Percentiles rank a stretch among this genome's conserved stretches.
Evolutionary conservation across 345 rosid species (phyloP).

Genomic region (Lepidium sativum): DNA sequence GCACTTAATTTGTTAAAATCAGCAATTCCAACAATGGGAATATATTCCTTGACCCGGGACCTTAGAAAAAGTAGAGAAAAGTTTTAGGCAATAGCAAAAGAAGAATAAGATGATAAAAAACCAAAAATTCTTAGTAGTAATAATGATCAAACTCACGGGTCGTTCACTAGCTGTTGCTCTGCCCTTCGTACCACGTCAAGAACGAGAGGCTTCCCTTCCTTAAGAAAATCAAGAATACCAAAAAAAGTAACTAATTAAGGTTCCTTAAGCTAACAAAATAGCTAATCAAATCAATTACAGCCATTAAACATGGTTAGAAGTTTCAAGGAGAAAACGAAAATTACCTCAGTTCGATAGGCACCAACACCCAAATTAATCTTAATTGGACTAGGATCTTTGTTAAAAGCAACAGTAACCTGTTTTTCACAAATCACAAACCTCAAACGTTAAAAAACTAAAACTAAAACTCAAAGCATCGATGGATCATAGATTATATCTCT

Average conservation of each 20-base stretch:
- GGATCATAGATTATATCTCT: background rate
- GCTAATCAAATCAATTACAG: background rate
- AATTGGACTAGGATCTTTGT: conserved; percentile 79
- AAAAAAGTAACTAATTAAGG: background rate
- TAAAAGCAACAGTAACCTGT: conserved; percentile 90
- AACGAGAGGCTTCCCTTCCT: conserved; percentile 96
- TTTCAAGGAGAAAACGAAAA: background rate
- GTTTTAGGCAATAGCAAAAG: background rate
- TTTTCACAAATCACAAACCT: background rate
- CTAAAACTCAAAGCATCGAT: background rate
- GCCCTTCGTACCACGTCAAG: conserved; percentile 72
- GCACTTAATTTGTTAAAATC: conserved; percentile 91
- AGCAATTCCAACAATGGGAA: conserved; percentile 81
- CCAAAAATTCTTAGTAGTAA: background rate
- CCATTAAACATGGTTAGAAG: background rate
- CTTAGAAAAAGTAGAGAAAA: conserved; percentile 21
- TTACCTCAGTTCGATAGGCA: conserved; percentile 95
- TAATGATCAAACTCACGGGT: conserved; percentile 36
- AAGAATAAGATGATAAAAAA: background rate
- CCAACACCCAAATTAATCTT: conserved; percentile 95
- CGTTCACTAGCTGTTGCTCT: conserved; percentile 72
- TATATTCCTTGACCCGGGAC: conserved; percentile 85
- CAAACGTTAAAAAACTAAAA: background rate
- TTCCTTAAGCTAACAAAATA: background rate
- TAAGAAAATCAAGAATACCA: background rate